Evolutionary conservation across 257 asterid genomes (phyloP), one percentile per base, ranked within the genome.

Genomic region (Solanum chiquidenum): DNA sequence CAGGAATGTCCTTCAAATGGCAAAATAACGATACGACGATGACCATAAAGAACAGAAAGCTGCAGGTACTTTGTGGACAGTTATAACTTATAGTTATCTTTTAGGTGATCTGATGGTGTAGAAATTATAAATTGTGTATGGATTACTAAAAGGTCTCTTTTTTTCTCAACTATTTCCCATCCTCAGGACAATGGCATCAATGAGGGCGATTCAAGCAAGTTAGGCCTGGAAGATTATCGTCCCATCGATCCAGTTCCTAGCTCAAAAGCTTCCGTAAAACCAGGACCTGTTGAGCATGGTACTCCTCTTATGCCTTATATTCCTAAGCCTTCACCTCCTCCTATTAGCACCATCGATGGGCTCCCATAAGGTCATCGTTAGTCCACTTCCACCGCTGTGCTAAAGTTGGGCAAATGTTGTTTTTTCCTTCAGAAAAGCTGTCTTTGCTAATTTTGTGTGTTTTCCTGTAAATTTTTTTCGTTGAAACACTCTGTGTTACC

Each of bases 271-370:
- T 91, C 95, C 6, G 69, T 94, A 84, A 89, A 95, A 85, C 96
- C 91, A 3, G 95, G 95, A 74, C 98, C 98, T 5, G 89, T 96
- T 87, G 96, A 94, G 88, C 99, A 96, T 58, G 98, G 95, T 37
- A 92, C 98, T 89, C 99, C 99, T 69, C 91, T 94, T 40, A 90
- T 92, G 94, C 99, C 99, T 40, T 94, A 89, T 83, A 93, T 96
- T 88, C 98, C 99, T 2, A 91, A 88, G 87, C 98, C 96, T 55
- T 98, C 99, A 83, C 94, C 98, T 60, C 97, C 98, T 4, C 86
- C 86, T 82, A 88, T 49, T 20, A 55, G 71, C 62, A 20, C 62
- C 46, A 38, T 42, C 2, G 31, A 14, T 20, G 87, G 68, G 12
- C 79, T 68, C 68, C 82, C 87, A 18, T 82, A 49, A 82, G 44